These are phyloP conservation scores for Colletotrichum lindemuthianum DNA, from an alignment of 2,329 filamentous ascomycete species.

Conservation along the genomic window DNA sequence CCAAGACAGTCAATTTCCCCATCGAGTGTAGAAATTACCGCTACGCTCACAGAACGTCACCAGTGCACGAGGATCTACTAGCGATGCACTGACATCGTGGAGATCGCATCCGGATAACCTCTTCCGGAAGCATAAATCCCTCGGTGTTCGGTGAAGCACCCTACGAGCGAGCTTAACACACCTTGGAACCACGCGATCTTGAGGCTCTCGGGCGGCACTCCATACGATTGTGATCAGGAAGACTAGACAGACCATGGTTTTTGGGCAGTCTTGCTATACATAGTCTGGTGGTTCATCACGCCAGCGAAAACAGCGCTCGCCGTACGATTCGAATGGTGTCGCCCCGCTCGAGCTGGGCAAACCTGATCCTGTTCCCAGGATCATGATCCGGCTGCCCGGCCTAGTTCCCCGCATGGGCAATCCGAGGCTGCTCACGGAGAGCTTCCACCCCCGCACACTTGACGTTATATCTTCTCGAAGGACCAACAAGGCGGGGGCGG, in stretches of 20 bases:
- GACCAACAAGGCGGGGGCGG: background rate
- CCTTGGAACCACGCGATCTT: constrained; percentile 4
- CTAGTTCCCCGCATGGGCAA: constrained; percentile 12
- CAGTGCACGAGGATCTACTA: background rate
- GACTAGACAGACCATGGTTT: too few relatives aligned
- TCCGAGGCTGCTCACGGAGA: background rate
- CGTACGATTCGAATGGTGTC: background rate
- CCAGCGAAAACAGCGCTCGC: rapidly evolving
- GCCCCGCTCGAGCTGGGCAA: constrained; percentile 5
- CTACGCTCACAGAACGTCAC: background rate
- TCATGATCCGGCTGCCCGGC: constrained; percentile 14
- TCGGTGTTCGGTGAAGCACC: background rate
- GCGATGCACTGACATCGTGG: too few relatives aligned
- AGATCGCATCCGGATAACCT: background rate
- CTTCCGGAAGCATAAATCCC: background rate
- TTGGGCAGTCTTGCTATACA: background rate
- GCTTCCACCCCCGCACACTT: constrained; percentile 16
- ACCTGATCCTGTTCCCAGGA: constrained; percentile 4
- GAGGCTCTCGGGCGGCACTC: constrained; percentile 13
- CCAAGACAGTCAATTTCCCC: too few relatives aligned
- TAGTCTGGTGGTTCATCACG: background rate
- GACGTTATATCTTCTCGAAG: background rate
- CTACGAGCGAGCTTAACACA: background rate
- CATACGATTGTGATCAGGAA: too few relatives aligned
- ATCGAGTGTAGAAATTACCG: too few relatives aligned